Base-by-base conservation (phyloP, 768 basidiomycete species). In the Termitomyces sp. region DNA sequence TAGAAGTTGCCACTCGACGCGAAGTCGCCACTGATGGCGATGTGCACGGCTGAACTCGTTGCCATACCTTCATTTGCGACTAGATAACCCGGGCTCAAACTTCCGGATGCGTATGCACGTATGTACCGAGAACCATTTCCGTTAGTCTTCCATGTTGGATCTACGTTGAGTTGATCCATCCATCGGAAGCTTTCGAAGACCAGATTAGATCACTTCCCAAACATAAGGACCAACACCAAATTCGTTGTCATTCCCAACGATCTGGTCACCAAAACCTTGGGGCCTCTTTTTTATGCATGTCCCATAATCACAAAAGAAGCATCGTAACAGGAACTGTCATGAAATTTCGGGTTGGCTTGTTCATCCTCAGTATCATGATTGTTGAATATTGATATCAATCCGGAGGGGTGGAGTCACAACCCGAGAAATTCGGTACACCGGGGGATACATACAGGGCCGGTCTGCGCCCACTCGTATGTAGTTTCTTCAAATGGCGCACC, bases 101-200 rank as follows among this genome's bases (percentile, higher is more conserved):
- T 42, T 53, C 33, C 33, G 35, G 31, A 38, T 53, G 35, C 54
- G 38, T 29, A 29, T 9, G n/a, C n/a, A n/a, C n/a, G n/a, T n/a
- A n/a, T n/a, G n/a, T 40, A 13, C n/a, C 29, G 22, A 32, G 41
- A 15, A 44, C 48, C 18, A 11, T 20, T 32, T 52, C 32, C 13
- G 31, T 40, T 33, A 3, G 33, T 23, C 56, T 57, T 57, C 56
- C 33, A 35, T 47, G 32, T 23, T 50, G 20, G 56, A 57, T 57
- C 56, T 57, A 49, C 56, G 33, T 13, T 25, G 23, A 13, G n/a
- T 36, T 23, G 38, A 51, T 22, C 27, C 50, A 41, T 51, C 50
- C 50, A 41, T 51, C 50, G 50, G n/a, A 32, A 5, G 9, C n/a
- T 29, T 23, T 40, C 44, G 27, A 47, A 31, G 29, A 29, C 29